Conservation (phyloP, 1,139 yeast genomes). For the Kodamaea sp. region DNA sequence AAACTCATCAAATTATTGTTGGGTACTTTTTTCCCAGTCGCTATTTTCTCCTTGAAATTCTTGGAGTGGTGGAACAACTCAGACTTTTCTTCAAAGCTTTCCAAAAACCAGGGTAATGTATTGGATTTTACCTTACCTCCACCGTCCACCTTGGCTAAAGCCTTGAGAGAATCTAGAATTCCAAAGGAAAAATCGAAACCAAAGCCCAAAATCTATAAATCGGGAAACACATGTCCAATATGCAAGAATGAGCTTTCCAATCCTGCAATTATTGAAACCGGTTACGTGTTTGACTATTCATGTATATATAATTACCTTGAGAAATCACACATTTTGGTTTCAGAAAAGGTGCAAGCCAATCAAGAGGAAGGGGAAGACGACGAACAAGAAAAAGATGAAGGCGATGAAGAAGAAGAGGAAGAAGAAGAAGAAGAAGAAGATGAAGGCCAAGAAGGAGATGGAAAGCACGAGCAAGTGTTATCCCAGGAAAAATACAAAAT, state of each 20-base stretch:
- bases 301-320: slow-evolving; percentile 74
- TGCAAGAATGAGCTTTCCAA: slow-evolving; percentile 66
- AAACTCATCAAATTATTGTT: slow-evolving; percentile 33
- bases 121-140: slow-evolving; percentile 58
- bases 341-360: slow-evolving; percentile 18
- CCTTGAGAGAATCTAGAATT: slow-evolving; percentile 11
- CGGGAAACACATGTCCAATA: slow-evolving; percentile 62
- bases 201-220: slow-evolving; percentile 23
- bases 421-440: slow-evolving; percentile 17
- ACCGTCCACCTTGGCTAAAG: slow-evolving; percentile 36
- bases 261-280: slow-evolving; percentile 90
- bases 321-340: slow-evolving; percentile 41
- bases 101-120: slow-evolving; percentile 51
- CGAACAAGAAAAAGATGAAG: slow-evolving; percentile 18
- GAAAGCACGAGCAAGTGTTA: slow-evolving; percentile 6
- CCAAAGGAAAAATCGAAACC: slow-evolving; percentile 5
- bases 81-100: slow-evolving; percentile 65
- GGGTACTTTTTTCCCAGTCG: slow-evolving; percentile 73
- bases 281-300: slow-evolving; percentile 85
- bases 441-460: slow-evolving; percentile 15
- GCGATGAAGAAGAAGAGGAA: slow-evolving; percentile 17
- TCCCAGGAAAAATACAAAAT: slow-evolving; percentile 28
- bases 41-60: slow-evolving; percentile 81
- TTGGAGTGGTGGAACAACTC: slow-evolving; percentile 95
- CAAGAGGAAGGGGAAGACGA: slow-evolving; percentile 11